Evolutionary conservation across 148 eudicot genomes (phyloP), one percentile per base, ranked within the genome.

Genomic region (Rhododendron molle): DNA sequence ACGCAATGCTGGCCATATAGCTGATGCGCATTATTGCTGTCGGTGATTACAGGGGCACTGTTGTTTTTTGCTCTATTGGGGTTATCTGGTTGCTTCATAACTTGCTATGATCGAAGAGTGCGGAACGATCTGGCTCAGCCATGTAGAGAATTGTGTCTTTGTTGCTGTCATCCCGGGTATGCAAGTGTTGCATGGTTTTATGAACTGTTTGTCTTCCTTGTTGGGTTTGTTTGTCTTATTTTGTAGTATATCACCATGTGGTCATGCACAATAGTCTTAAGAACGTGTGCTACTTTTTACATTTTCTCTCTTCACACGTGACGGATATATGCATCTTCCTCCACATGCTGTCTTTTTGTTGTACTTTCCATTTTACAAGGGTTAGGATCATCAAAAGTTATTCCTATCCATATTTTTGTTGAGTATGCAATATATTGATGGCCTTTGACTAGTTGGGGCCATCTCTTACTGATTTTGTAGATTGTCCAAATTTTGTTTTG

Each of bases 91-190:
- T 96, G 98, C 92, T 92, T 94, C 46, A 94, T 96, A 86, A 95
- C 98, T 34, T 96, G 99, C 87, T 96, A 93, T 89, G 99, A 96
- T 87, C 90, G 96, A 88, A 93, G 97, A 88, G 97, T 96, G 83
- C 92, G 98, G 38, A 96, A 85, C 81, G 97, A 96, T 92, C 92
- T 95, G 69, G 95, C 98, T 72, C 99, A 96, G 89, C 99, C 99
- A 81, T 96, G 99, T 86, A 90, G 98, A 83, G 99, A 96, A 89
- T 87, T 96, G 85, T 96, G 99, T 86, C 93, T 95, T 83, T 96
- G 98, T 86, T 96, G 99, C 91, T 96, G 99, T 88, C 97, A 95
- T 47, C 99, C 99, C 3, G 94, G 96, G 98, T 95, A 93, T 81
- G 74, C 30, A 20, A 73, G 71, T 83, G 49, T 82, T 44, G 30